Evolutionary conservation across 371 early-diverging fungal species (phyloP), one percentile per base, ranked within the genome.

Genomic region (Apophysomyces ossiformis): DNA sequence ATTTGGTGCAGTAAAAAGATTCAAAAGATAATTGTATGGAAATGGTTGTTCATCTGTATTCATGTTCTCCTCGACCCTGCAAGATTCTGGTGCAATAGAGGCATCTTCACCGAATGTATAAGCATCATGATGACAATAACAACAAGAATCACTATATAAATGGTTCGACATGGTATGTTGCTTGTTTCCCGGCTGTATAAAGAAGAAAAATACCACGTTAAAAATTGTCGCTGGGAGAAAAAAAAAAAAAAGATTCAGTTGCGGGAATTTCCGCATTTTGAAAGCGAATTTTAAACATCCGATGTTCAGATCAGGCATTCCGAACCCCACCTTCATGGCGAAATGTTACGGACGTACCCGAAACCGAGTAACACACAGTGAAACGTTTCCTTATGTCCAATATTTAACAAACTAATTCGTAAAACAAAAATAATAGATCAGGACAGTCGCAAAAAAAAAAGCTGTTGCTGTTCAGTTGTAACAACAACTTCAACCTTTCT

Each of bases 21-120:
- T 66, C 38, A 70, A 60, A 12, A 74, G 58, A 35, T 74, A 74
- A 26, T 65, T 68, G 56, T 68, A 72, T 43, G 61, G 65, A 44
- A 68, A 72, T 37, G 71, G 64, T 18, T 54, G 36, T 58, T 64
- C 67, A 21, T 50, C 21, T 9, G 16, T 50, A 50, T 26, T 50
- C 21, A 50, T 21, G 8, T 50, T 50, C 21, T 50, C 54, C 9
- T 50, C 54, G 18, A 50, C 16, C 21, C 16, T 8, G 21, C 21
- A 50, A 26, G 54, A 50, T 18, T 50, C 54, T n/a, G 12, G 6
- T 5, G 46, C 46, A 18, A 45, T 18, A 16, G n/a, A 45, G 21
- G 54, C 54, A 26, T 50, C 54, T 50, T 50, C 54, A 50, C 54
- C 54, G 21, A 50, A 50, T 18, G 54, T 21, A 50, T 50, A 50